phyloP scores from a whole-genome alignment of 163 green algal species.

The Chlorella variabilis region DNA sequence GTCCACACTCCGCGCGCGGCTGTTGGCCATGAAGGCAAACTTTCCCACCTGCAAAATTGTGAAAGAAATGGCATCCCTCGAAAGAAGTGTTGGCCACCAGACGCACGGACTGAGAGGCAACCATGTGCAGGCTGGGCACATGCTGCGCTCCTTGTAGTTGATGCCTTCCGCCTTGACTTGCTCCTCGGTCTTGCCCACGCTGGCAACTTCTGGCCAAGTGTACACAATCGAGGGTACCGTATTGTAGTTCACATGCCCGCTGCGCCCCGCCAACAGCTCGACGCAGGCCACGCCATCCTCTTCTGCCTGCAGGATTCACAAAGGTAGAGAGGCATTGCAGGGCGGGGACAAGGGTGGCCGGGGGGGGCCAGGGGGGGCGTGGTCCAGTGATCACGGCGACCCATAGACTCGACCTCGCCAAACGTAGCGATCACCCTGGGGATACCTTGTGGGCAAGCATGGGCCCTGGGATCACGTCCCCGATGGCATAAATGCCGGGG shows the following conservation, averaged over 20 bases:
- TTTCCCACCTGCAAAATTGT: slow-evolving; percentile 86
- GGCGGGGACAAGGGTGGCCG: no score
- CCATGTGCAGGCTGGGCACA: background rate
- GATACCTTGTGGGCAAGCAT: slow-evolving; percentile 99
- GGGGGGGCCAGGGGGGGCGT: no score
- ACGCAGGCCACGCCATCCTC: slow-evolving; percentile 98
- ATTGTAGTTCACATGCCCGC: slow-evolving; percentile 98
- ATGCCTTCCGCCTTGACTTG: slow-evolving; percentile 89
- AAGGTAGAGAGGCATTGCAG: no score
- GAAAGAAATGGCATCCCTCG: no score
- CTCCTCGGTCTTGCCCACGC: slow-evolving; percentile 95
- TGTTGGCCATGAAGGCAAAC: slow-evolving; percentile 98
- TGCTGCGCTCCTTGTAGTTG: slow-evolving; percentile 71
- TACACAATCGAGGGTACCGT: slow-evolving; percentile 98
- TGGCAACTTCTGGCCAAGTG: slow-evolving; percentile 95
- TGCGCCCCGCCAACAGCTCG: slow-evolving; percentile 91
- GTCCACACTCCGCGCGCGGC: slow-evolving; percentile 85
- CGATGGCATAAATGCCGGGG: slow-evolving; percentile 89
- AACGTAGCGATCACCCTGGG: no score
- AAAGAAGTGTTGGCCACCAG: no score
- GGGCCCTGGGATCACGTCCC: slow-evolving; percentile 86
- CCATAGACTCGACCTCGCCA: no score
- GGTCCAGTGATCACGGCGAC: no score
- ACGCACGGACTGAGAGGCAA: no score
- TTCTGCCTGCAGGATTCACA: slow-evolving; percentile 73